These are phyloP conservation scores for Murraya koenigii DNA, from an alignment of 345 rosid genomes.

Conservation along the genomic window DNA sequence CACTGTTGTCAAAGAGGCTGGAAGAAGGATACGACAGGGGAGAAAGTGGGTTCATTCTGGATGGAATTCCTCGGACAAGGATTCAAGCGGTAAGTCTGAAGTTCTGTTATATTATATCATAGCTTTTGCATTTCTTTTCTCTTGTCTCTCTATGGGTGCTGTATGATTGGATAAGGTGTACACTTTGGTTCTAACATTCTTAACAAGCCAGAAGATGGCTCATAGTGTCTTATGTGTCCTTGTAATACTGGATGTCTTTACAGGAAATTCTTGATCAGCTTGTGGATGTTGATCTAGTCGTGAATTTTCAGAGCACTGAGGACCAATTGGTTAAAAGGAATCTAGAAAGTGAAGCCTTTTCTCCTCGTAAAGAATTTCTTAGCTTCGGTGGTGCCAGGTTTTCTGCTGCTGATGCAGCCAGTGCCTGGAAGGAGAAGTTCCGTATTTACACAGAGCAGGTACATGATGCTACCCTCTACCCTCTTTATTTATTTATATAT, in stretches of 20 bases:
- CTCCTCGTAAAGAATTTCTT: constrained; percentile 26
- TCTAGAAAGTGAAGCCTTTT: constrained; percentile 24
- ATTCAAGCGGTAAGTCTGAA: constrained; percentile 65
- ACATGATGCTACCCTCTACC: background rate
- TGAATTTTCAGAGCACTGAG: constrained; percentile 65
- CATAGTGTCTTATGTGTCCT: background rate
- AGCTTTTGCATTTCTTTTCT: background rate
- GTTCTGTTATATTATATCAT: background rate
- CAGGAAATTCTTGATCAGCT: constrained; percentile 91
- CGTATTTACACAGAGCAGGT: constrained; percentile 60
- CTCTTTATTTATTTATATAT: background rate
- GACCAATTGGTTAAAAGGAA: constrained; percentile 37
- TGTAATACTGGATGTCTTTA: constrained; percentile 19
- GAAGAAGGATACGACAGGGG: constrained; percentile 79
- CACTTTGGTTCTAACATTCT: background rate
- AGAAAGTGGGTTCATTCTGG: constrained; percentile 90
- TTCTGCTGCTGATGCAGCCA: constrained; percentile 33
- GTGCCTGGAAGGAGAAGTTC: constrained; percentile 45
- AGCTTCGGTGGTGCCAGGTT: constrained; percentile 28
- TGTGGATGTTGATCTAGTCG: constrained; percentile 78
- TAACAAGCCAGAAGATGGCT: background rate
- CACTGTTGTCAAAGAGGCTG: constrained; percentile 75
- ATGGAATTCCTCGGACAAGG: constrained; percentile 87
- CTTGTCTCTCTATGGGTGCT: background rate
- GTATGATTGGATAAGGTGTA: background rate